A percentile compares a stretch with the other conserved stretches of the same genome.
Evolutionary conservation across 2,329 filamentous ascomycete species (phyloP).

Genomic region (Pestalotiopsis sp.): DNA sequence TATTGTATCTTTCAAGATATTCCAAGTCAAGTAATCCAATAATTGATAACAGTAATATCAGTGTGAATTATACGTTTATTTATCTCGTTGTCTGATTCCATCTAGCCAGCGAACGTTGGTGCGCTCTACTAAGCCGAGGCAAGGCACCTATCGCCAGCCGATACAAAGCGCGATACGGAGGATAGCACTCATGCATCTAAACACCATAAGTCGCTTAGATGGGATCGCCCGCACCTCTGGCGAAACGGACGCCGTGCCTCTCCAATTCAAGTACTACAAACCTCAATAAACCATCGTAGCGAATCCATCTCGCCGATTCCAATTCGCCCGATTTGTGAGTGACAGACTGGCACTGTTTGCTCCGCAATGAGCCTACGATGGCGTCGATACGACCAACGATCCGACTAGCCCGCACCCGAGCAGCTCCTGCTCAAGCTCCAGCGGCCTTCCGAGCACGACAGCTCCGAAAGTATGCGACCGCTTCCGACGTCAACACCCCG

Average conservation of each 20-base stretch:
- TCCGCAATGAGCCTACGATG: conserved; percentile 28
- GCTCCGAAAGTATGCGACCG: conserved; percentile 29
- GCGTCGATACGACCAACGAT: conserved; percentile 31
- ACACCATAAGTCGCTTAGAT: background rate
- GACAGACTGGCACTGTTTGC: background rate
- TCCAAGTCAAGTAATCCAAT: too few species aligned
- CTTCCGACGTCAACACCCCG: conserved; percentile 27
- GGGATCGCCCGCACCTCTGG: background rate
- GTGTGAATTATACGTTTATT: too few species aligned
- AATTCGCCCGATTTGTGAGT: background rate
- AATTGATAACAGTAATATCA: too few species aligned
- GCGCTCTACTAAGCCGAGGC: background rate
- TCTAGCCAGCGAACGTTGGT: background rate
- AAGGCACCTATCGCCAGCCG: background rate
- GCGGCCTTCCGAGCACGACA: conserved; percentile 13
- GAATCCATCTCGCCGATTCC: background rate
- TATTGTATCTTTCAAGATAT: too few species aligned
- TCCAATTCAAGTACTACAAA: background rate
- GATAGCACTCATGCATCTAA: background rate
- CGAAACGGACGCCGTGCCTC: background rate
- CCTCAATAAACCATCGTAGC: background rate
- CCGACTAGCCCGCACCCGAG: conserved; percentile 24
- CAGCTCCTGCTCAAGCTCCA: conserved; percentile 1
- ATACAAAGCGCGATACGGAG: background rate
- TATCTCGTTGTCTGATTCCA: too few species aligned